phyloP scores from a whole-genome alignment of 2,329 filamentous ascomycete species.

The Beauveria pseudobassiana region DNA sequence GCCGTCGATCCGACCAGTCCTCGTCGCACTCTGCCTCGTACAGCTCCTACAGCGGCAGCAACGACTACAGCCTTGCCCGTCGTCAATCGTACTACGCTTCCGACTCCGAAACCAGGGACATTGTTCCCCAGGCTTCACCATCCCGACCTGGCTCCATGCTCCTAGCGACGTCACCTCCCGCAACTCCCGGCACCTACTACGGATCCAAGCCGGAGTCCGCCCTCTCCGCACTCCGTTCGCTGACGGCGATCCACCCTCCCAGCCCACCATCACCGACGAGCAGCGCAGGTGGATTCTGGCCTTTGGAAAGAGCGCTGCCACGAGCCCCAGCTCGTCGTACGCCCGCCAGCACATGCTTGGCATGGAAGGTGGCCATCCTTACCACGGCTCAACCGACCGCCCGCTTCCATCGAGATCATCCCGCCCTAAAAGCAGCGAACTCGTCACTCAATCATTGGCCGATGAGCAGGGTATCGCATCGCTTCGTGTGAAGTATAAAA shows the following conservation, averaged over 20 bases:
- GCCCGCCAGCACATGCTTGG: conserved; percentile 36
- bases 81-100: conserved; percentile 38
- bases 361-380: conserved; percentile 41
- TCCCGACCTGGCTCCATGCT: conserved; percentile 51
- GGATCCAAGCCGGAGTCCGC: conserved; percentile 32
- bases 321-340: conserved; percentile 48
- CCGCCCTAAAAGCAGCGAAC: conserved; percentile 55
- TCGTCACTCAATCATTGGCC: conserved; percentile 53
- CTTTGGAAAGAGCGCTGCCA: conserved; percentile 39
- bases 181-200: conserved; percentile 34
- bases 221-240: conserved; percentile 47
- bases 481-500: not conserved
- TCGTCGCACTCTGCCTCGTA: conserved; percentile 20
- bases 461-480: conserved; percentile 24
- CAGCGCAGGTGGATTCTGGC: conserved; percentile 44
- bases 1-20: conserved; percentile 44
- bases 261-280: conserved; percentile 49
- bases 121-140: conserved; percentile 56
- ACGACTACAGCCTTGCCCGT: conserved; percentile 25
- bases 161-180: conserved; percentile 44
- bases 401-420: conserved; percentile 52
- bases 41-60: conserved; percentile 18
- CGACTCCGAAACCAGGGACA: conserved; percentile 50
- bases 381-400: conserved; percentile 37
- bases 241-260: conserved; percentile 39